Conservation (phyloP, 768 basidiomycete genomes). For the Lactifluus subvellereus region DNA sequence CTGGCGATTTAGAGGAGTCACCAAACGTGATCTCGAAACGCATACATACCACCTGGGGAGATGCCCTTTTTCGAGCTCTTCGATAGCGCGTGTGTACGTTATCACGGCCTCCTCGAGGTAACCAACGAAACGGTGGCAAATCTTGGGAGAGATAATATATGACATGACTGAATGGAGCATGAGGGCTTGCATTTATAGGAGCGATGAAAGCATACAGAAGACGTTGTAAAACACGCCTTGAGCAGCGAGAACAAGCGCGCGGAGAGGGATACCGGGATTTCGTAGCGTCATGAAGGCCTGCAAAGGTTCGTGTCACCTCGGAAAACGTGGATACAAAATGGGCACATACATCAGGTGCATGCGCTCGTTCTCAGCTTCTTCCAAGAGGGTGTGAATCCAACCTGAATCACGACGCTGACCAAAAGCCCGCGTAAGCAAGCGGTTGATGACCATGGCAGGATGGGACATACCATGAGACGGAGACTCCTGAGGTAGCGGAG, state of each 20-base stretch:
- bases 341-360: conserved; percentile 81
- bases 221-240: conserved; percentile 90
- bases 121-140: conserved; percentile 88
- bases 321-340: neutral
- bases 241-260: conserved; percentile 76
- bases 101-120: conserved; percentile 88
- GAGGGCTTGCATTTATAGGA: neutral
- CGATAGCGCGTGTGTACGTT: conserved; percentile 84
- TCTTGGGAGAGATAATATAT: conserved; percentile 69
- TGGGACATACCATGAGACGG: conserved; percentile 63
- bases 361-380: conserved; percentile 95
- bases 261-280: conserved; percentile 74
- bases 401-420: conserved; percentile 47
- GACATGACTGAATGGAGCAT: conserved; percentile 47
- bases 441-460: conserved; percentile 6
- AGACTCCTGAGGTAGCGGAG: conserved; percentile 85
- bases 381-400: conserved; percentile 90
- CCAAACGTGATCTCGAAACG: neutral
- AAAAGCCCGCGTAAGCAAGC: neutral
- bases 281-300: conserved; percentile 92
- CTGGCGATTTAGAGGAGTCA: conserved; percentile 33
- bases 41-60: conserved; percentile 67
- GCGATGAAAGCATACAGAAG: conserved; percentile 53
- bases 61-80: conserved; percentile 74
- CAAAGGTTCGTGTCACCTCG: conserved; percentile 16